These are phyloP conservation scores for Globisporangium alternatum DNA, from an alignment of 352 stramenopile species.

Conservation along the genomic window DNA sequence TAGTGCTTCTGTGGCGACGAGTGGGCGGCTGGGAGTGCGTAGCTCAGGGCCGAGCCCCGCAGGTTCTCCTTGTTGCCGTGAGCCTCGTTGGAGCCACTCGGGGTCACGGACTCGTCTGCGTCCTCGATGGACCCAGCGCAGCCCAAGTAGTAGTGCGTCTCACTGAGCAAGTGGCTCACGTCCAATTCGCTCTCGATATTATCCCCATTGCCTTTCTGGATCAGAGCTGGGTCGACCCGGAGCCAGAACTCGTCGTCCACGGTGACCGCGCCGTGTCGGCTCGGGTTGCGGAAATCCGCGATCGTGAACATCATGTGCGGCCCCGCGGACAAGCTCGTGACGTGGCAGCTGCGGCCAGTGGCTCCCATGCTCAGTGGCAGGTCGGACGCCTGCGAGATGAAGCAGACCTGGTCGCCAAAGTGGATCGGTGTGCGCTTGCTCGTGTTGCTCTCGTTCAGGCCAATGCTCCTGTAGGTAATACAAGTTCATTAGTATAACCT, in stretches of 20 bases:
- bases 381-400: slow-evolving; percentile 43
- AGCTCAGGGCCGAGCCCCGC: slow-evolving; percentile 1
- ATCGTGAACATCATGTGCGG: slow-evolving; percentile 69
- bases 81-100: neutral
- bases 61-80: slow-evolving; percentile 11
- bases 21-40: slow-evolving; percentile 1
- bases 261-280: slow-evolving; percentile 36
- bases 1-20: neutral
- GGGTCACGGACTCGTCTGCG: neutral
- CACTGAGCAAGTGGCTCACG: slow-evolving; percentile 39
- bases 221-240: slow-evolving; percentile 30
- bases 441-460: slow-evolving; percentile 45
- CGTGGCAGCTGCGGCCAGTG: slow-evolving; percentile 33
- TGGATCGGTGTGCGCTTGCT: slow-evolving; percentile 40
- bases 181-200: slow-evolving; percentile 21
- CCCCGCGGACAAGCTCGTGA: slow-evolving; percentile 22
- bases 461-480: slow-evolving; percentile 19
- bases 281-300: slow-evolving; percentile 55
- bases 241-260: slow-evolving; percentile 57
- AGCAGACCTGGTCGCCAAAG: slow-evolving; percentile 61
- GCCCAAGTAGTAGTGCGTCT: slow-evolving; percentile 57
- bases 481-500: neutral
- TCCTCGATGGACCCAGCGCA: slow-evolving; percentile 48
- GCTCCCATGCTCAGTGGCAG: slow-evolving; percentile 47
- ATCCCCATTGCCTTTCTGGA: slow-evolving; percentile 1